Base-by-base conservation (phyloP, 139 green algal species). In the Tetradesmus obliquus region DNA sequence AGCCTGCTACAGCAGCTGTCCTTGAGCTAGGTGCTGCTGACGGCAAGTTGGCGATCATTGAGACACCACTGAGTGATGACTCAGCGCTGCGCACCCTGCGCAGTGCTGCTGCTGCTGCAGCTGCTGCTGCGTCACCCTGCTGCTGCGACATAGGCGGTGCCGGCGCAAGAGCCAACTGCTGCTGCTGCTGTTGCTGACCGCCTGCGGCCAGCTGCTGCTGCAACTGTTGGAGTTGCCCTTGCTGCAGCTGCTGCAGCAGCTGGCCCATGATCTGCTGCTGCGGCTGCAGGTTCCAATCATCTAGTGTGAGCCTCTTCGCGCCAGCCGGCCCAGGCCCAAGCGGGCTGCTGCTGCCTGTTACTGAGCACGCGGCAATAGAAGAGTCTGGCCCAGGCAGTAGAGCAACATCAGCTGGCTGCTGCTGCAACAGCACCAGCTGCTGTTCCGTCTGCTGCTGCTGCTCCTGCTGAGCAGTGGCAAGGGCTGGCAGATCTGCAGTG, bases 231-330 rank as follows among this genome's bases (percentile, higher is more conserved):
- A 71, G 62, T 60, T 60, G 84, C 57, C 12, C 15, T 12, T 79
- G 20, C 84, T 79, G 58, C 45, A 51, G 69, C 32, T 58, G 7
- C 19, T 80, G 58, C 24, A 32, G 58, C 9, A 71, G 84, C 45
- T 86, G 81, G 15, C 19, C 45, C 55, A 55, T 62, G 54, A n/a
- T 24, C 81, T 86, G 81, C 3, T 86, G 81, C 32, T 86, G 81
- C 5, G 32, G 32, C 55, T 87, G 82, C 19, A 54, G 19, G 5
- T 32, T 87, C 55, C 82, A 87, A 55, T 87, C 82, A n/a, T 87
- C 82, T 5, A 87, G 55, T 55, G 82, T 87, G 5, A 87, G 7
- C 19, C 55, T 20, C 19, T 60, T 87, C 54, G 82, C 15, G 5
- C 17, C 24, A 19, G 66, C 15, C n/a, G 13, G 7, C 2, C 66